phyloP scores from a whole-genome alignment of 768 basidiomycete species.

The Kwoniella heveanensis region DNA sequence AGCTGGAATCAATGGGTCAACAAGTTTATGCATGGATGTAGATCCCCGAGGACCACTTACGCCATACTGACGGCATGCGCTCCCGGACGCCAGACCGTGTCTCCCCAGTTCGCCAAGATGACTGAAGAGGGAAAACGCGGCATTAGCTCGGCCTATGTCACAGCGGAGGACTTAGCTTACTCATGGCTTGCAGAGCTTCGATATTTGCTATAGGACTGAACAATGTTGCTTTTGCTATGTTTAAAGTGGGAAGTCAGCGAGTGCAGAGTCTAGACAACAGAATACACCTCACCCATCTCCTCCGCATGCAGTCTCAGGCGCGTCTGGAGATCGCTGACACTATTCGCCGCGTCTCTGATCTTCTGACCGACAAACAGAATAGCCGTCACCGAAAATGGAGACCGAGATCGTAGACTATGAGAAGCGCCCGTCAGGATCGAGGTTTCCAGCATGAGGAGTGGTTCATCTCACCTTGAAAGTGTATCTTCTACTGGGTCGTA shows the following conservation, averaged over 20 bases:
- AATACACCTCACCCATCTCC: constrained; percentile 17
- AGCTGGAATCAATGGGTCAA: constrained; percentile 11
- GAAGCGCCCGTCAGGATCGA: not conserved
- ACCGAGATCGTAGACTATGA: constrained; percentile 23
- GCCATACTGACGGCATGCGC: constrained; percentile 28
- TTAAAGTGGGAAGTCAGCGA: not conserved
- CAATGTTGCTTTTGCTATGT: constrained; percentile 7
- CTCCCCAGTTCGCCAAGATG: constrained; percentile 29
- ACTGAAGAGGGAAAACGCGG: constrained; percentile 4
- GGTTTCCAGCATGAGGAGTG: not conserved
- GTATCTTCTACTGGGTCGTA: constrained; percentile 45
- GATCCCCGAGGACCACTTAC: constrained; percentile 8
- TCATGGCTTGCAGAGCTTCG: constrained; percentile 30
- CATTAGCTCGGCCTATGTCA: not conserved
- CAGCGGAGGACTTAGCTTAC: constrained; percentile 5
- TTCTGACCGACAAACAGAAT: constrained; percentile 26
- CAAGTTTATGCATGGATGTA: too few relatives aligned
- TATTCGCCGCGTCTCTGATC: constrained; percentile 20
- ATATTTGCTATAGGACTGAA: constrained; percentile 22
- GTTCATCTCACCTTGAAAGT: constrained; percentile 38
- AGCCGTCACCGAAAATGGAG: constrained; percentile 22
- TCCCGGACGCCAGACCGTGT: constrained; percentile 27
- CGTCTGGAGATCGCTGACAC: constrained; percentile 21
- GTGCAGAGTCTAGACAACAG: not conserved
- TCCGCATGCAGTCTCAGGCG: constrained; percentile 24